Evolutionary conservation across 371 early-diverging fungal genomes (phyloP), one percentile per base, ranked within the genome.

Genomic region (Syncephalastrum racemosum): DNA sequence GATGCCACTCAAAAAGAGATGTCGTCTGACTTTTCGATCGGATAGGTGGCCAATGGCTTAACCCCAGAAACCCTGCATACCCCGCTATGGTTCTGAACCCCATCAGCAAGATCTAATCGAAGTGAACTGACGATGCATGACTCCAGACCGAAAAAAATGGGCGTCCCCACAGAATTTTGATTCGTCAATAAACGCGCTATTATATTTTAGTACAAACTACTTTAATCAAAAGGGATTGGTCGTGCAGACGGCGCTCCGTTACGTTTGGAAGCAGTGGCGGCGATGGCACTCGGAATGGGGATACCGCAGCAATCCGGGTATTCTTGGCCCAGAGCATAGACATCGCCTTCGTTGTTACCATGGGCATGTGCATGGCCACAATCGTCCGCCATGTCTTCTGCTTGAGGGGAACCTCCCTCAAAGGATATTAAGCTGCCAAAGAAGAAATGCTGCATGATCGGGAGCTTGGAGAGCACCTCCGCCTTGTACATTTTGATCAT

Each of bases 371-470:
- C 54, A 53, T 79, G 79, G 1, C 79, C 79, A 60, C 79, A 79
- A 20, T 79, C 77, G 22, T 53, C 56, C 18, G 81, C 80, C 18
- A 71, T 62, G 23, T 71, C 76, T 19, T 79, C 80, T 1, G 76
- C 66, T 8, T 63, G 56, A 2, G 45, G 58, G 4, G 62, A 50
- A 1, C 77, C 77, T 5, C 86, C 87, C 48, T 86, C 81, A 67
- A 86, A 88, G 2, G 63, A 58, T 23, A 88, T 69, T 16, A 87
- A 54, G 4, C 70, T 76, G 13, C 99, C 99, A 86, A 98, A 99
- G 71, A 94, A 82, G 67, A 99, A 94, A 67, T 99, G 99, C 73
- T 99, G 99, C 87, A 99, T 96, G 46, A 99, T 97, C 0, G 99
- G 99, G 23, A 96, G 68, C 73, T 97, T 98, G 24, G 84, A 81